Conservation (phyloP, 202 grass and related monocot genomes). For the Musa balbisiana region DNA sequence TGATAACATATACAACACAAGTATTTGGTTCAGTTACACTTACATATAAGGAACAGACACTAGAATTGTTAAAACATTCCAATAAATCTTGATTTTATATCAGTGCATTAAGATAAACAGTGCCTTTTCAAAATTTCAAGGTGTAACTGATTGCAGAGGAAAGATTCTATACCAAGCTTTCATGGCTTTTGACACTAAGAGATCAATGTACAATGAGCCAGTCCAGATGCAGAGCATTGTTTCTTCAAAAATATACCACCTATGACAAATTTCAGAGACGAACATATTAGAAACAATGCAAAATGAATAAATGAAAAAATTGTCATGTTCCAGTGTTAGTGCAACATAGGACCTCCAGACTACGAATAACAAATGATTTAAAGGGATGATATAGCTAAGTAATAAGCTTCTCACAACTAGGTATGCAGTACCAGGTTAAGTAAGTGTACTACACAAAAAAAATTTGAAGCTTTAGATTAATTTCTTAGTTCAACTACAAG, state of each 20-base stretch:
- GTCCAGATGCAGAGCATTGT: slow-evolving; percentile 34
- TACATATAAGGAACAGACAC: too few species aligned
- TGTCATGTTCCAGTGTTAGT: not conserved
- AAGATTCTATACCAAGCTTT: slow-evolving; percentile 33
- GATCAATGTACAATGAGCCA: slow-evolving; percentile 25
- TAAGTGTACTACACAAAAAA: too few species aligned
- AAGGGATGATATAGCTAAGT: too few species aligned
- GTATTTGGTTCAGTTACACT: not conserved
- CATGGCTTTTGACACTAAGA: slow-evolving; percentile 24
- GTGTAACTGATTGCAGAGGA: not conserved
- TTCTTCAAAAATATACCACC: slow-evolving; percentile 41
- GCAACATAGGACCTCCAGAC: not conserved
- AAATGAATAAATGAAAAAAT: not conserved
- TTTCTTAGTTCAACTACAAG: too few species aligned
- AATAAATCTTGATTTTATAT: too few species aligned
- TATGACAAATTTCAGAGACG: slow-evolving; percentile 5
- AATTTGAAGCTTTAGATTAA: too few species aligned
- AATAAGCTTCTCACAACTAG: too few species aligned
- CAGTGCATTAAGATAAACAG: not conserved
- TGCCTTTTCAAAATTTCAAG: not conserved
- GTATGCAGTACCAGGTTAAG: too few species aligned
- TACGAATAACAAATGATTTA: too few species aligned
- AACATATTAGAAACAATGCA: not conserved
- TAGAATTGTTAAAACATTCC: too few species aligned
- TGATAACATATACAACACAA: slow-evolving; percentile 12